Percentiles rank a stretch among this genome's conserved stretches.
These are phyloP conservation scores for Plasmopara muralis DNA, from an alignment of 352 stramenopile genomes.

Conservation along the genomic window DNA sequence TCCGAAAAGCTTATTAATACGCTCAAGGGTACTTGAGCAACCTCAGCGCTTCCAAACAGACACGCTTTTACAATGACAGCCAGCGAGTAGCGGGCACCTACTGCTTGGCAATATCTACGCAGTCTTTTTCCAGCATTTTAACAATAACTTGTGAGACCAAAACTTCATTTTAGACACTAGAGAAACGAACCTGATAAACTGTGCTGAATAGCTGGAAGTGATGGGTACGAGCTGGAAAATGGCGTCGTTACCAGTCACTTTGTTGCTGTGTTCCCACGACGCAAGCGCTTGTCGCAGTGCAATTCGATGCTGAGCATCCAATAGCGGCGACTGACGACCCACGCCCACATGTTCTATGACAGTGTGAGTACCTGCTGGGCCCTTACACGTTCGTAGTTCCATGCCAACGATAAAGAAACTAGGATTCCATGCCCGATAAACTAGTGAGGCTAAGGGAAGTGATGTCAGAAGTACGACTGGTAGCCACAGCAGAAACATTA, in stretches of 20 bases:
- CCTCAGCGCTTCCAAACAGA: slow-evolving; percentile 26
- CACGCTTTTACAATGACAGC: slow-evolving; percentile 21
- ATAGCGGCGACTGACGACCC: slow-evolving; percentile 5
- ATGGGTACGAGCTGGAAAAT: slow-evolving; percentile 25
- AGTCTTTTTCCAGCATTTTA: slow-evolving; percentile 11
- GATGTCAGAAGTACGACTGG: slow-evolving; percentile 45
- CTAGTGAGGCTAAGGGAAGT: slow-evolving; percentile 41
- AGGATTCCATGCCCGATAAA: slow-evolving; percentile 32
- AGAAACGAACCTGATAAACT: slow-evolving; percentile 26
- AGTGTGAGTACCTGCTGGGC: background rate
- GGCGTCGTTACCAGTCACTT: slow-evolving; percentile 1
- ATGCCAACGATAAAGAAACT: slow-evolving; percentile 32
- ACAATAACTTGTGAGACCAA: slow-evolving; percentile 2
- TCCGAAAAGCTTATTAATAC: slow-evolving; percentile 16
- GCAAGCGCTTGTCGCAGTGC: slow-evolving; percentile 14
- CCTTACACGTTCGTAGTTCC: slow-evolving; percentile 18
- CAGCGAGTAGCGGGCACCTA: slow-evolving; percentile 22
- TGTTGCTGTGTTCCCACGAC: slow-evolving; percentile 8
- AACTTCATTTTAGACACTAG: background rate
- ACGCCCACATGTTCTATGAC: slow-evolving; percentile 19
- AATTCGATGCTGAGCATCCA: slow-evolving; percentile 19
- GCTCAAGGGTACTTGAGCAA: slow-evolving; percentile 17
- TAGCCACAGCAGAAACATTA: slow-evolving; percentile 39
- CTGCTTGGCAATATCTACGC: slow-evolving; percentile 13
- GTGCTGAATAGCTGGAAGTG: slow-evolving; percentile 12